Conservation (phyloP, 2,329 filamentous ascomycete genomes). For the Microdochium trichocladiopsis region DNA sequence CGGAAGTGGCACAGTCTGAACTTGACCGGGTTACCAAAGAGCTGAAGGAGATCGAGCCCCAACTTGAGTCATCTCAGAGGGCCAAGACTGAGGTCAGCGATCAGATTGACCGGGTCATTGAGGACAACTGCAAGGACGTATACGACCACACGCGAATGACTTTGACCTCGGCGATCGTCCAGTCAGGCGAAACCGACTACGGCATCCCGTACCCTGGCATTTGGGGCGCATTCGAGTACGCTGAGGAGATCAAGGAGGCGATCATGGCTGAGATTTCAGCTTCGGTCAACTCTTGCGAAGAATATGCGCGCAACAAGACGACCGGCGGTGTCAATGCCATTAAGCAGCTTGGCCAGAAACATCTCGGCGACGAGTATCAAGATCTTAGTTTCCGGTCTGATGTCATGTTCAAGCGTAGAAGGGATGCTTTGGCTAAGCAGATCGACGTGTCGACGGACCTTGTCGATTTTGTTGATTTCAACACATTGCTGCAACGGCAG, state of each 20-base stretch:
- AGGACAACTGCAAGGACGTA: slow-evolving; percentile 76
- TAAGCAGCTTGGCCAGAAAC: slow-evolving; percentile 79
- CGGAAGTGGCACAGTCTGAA: slow-evolving; percentile 79
- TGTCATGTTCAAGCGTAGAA: slow-evolving; percentile 85
- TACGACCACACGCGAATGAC: slow-evolving; percentile 76
- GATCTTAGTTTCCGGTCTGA: slow-evolving; percentile 85
- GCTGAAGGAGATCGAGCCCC: slow-evolving; percentile 74
- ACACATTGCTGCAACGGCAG: slow-evolving; percentile 75
- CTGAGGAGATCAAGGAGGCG: slow-evolving; percentile 84
- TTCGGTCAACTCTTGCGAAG: slow-evolving; percentile 73
- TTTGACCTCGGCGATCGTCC: slow-evolving; percentile 67
- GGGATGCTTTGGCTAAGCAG: slow-evolving; percentile 74
- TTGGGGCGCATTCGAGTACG: slow-evolving; percentile 80
- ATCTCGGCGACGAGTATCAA: slow-evolving; percentile 81
- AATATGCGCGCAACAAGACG: slow-evolving; percentile 72
- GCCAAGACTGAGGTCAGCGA: slow-evolving; percentile 75
- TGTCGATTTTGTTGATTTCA: slow-evolving; percentile 88
- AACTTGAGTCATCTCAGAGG: slow-evolving; percentile 76
- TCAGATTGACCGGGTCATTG: slow-evolving; percentile 73
- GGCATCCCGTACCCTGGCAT: slow-evolving; percentile 83
- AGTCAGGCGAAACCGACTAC: slow-evolving; percentile 69
- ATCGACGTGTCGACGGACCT: slow-evolving; percentile 84
- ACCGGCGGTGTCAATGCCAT: slow-evolving; percentile 78
- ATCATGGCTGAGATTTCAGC: slow-evolving; percentile 85
- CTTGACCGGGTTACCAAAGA: slow-evolving; percentile 76